Percentiles rank a stretch among this genome's conserved stretches.
These are phyloP conservation scores for Ophiosphaerella narmari DNA, from an alignment of 2,329 filamentous ascomycete genomes.

Conservation along the genomic window DNA sequence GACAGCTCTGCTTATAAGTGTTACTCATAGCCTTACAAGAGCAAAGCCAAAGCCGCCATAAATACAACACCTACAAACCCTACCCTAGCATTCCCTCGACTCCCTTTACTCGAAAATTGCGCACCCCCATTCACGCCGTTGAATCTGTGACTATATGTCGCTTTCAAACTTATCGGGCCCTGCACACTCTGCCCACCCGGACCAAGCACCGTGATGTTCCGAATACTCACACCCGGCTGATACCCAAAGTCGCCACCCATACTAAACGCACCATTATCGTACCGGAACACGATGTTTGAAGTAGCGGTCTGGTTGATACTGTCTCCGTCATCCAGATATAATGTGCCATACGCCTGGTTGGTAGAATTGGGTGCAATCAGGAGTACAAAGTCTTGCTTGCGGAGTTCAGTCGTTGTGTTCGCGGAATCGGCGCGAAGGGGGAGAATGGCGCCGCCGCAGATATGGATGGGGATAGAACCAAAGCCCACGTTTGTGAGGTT, in stretches of 20 bases:
- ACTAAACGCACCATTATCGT: slow-evolving; percentile 58
- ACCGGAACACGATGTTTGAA: slow-evolving; percentile 64
- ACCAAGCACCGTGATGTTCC: slow-evolving; percentile 36
- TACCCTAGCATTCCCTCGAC: not conserved
- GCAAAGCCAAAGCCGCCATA: slow-evolving; percentile 2
- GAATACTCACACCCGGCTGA: slow-evolving; percentile 25
- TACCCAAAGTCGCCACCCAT: slow-evolving; percentile 63
- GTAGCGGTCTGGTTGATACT: slow-evolving; percentile 63
- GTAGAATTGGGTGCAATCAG: slow-evolving; percentile 67
- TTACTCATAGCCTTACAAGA: not conserved
- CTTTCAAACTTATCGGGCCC: slow-evolving; percentile 49
- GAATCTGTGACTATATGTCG: slow-evolving; percentile 19
- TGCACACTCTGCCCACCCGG: slow-evolving; percentile 55
- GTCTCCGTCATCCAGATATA: slow-evolving; percentile 80
- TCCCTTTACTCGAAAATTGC: slow-evolving; percentile 11
- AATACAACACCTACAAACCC: slow-evolving; percentile 7
- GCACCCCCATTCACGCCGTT: slow-evolving; percentile 6
- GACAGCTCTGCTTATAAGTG: too few species aligned
- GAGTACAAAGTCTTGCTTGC: slow-evolving; percentile 71
- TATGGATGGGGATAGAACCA: slow-evolving; percentile 66
- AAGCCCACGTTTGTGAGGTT: slow-evolving; percentile 55
- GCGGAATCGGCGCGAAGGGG: slow-evolving; percentile 61
- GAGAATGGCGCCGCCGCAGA: slow-evolving; percentile 67
- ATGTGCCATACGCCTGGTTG: slow-evolving; percentile 66
- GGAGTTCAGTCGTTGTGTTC: slow-evolving; percentile 67